Percentiles rank a stretch among this genome's conserved stretches.
Conservation (phyloP, 805 yeast genomes). For the Nakazawaea laoshanensis region DNA sequence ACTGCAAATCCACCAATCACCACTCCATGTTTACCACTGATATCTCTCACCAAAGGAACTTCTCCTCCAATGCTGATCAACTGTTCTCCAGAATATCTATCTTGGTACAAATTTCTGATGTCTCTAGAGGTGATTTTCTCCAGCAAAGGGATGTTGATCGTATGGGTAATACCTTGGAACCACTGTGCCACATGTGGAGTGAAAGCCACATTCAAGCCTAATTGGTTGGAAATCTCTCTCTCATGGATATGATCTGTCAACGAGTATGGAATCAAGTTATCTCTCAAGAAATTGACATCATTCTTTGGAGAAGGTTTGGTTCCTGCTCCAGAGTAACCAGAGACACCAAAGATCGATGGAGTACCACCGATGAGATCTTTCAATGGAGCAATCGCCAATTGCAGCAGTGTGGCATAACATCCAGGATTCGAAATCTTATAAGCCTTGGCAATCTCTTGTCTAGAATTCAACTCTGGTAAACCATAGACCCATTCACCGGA, state of each 20-base stretch:
- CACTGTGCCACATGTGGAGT: conserved; percentile 98
- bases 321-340: conserved; percentile 99
- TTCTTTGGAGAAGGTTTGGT: conserved; percentile 97
- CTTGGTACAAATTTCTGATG: conserved; percentile 77
- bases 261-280: conserved; percentile 91
- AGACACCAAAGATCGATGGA: conserved; percentile 89
- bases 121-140: conserved; percentile 70
- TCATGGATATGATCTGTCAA: conserved; percentile 97
- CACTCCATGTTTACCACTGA: conserved; percentile 90
- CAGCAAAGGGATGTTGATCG: conserved; percentile 83
- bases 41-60: conserved; percentile 86
- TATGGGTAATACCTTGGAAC: conserved; percentile 97
- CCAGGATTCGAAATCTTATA: conserved; percentile 93
- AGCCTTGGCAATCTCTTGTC: conserved; percentile 60
- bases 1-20: conserved; percentile 95
- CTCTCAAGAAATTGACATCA: conserved; percentile 61
- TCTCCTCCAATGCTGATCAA: conserved; percentile 83
- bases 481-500: conserved; percentile 91
- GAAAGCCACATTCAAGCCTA: conserved; percentile 77
- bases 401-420: conserved; percentile 98
- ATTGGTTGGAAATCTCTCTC: conserved; percentile 76
- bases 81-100: conserved; percentile 80
- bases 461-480: conserved; percentile 80
- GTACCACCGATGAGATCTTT: conserved; percentile 56
- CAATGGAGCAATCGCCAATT: conserved; percentile 84